phyloP scores from a whole-genome alignment of 1,284 basidiomycete species.

The Ceratobasidium sp. region DNA sequence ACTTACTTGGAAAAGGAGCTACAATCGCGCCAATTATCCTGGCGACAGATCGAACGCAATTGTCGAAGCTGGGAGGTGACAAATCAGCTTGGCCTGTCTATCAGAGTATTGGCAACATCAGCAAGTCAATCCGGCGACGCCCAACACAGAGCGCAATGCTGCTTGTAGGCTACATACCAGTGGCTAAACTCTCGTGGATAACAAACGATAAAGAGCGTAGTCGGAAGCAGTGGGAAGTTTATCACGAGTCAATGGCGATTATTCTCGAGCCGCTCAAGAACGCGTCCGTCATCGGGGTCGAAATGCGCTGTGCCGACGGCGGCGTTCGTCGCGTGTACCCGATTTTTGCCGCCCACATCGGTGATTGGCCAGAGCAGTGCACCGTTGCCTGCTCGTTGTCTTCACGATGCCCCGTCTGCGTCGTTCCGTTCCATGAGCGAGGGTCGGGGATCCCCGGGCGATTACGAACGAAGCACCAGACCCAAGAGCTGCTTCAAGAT shows the following conservation, averaged over 20 bases:
- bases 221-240: constrained; percentile 36
- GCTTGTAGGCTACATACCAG: constrained; percentile 41
- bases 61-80: constrained; percentile 3
- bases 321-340: constrained; percentile 40
- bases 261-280: constrained; percentile 43
- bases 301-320: constrained; percentile 45
- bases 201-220: not conserved
- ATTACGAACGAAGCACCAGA: not conserved
- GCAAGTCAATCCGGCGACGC: constrained; percentile 23
- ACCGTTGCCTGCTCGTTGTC: constrained; percentile 40
- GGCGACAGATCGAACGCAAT: constrained; percentile 7
- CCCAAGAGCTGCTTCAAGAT: not conserved
- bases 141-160: constrained; percentile 15
- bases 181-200: not conserved
- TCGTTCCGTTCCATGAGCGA: not conserved
- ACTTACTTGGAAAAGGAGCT: not conserved
- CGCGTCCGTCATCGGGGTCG: constrained; percentile 39
- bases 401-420: constrained; percentile 28
- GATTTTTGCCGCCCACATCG: constrained; percentile 47
- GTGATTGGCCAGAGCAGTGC: constrained; percentile 48
- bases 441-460: not conserved
- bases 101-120: constrained; percentile 42
- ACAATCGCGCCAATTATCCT: constrained; percentile 9
- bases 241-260: constrained; percentile 45
- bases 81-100: constrained; percentile 43